A percentile compares a stretch with the other conserved stretches of the same genome.
Conservation (phyloP, 257 asterid species). For the Pogostemon cablin region DNA sequence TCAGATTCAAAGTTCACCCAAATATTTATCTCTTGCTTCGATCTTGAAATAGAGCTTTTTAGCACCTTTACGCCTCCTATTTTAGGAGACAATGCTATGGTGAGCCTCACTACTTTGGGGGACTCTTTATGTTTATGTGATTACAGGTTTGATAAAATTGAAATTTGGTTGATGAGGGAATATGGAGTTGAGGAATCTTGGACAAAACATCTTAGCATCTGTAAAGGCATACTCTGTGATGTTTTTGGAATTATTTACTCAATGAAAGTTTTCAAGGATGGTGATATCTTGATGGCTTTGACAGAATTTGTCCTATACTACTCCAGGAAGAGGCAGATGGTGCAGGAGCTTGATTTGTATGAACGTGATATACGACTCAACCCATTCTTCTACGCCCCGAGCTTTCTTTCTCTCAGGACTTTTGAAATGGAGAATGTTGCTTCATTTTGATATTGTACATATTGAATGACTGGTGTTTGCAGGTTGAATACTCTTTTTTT, state of each 20-base stretch:
- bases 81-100: not conserved
- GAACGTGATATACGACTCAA: too few species aligned
- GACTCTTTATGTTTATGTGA: not conserved
- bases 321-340: not conserved
- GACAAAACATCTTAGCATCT: not conserved
- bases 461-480: too few species aligned
- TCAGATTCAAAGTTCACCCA: not conserved
- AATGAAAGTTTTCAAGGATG: constrained; percentile 1
- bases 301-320: not conserved
- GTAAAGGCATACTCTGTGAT: too few species aligned
- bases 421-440: too few species aligned
- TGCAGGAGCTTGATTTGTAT: too few species aligned
- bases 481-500: too few species aligned
- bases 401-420: not conserved
- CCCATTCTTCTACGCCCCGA: not conserved
- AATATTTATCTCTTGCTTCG: not conserved
- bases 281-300: not conserved
- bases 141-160: not conserved
- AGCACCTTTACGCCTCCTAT: not conserved
- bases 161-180: not conserved
- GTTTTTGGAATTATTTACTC: too few species aligned
- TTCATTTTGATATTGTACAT: too few species aligned
- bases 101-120: not conserved
- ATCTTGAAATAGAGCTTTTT: not conserved
- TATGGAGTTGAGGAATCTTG: constrained; percentile 3